These are phyloP conservation scores for Monilinia vaccinii-corymbosi DNA, from an alignment of 2,329 filamentous ascomycete genomes.

Conservation along the genomic window DNA sequence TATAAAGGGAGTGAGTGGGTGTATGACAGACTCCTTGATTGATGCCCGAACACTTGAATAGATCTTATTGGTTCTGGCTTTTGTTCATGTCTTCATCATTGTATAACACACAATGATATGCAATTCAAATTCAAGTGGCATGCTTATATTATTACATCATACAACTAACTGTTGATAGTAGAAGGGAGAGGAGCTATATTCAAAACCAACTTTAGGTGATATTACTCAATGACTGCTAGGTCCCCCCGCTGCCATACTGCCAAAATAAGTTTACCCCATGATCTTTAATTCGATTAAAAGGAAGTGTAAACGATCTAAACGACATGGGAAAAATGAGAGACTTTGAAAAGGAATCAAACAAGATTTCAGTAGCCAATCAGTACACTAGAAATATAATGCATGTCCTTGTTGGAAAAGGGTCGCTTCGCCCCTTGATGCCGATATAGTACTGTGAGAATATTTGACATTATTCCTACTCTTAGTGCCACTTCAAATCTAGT, in stretches of 20 bases:
- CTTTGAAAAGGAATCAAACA: background rate
- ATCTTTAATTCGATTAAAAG: background rate
- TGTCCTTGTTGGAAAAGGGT: slow-evolving; percentile 5
- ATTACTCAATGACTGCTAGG: background rate
- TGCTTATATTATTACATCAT: background rate
- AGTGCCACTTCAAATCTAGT: background rate
- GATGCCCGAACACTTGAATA: background rate
- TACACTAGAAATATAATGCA: slow-evolving; percentile 7
- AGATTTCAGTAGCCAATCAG: background rate
- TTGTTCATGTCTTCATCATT: slow-evolving; percentile 3
- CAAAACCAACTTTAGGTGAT: background rate
- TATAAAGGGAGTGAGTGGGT: background rate
- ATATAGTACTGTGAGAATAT: background rate
- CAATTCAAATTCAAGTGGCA: background rate
- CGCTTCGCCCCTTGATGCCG: slow-evolving; percentile 5
- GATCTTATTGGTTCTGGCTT: background rate
- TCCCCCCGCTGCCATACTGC: background rate
- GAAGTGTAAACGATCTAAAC: background rate
- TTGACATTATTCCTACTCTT: slow-evolving; percentile 2
- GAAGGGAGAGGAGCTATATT: background rate
- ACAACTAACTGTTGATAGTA: too few relatives aligned
- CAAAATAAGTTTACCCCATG: slow-evolving; percentile 1
- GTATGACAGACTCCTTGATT: background rate
- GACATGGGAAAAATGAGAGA: background rate
- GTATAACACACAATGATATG: background rate